phyloP scores from a whole-genome alignment of 2,329 filamentous ascomycete species.

The Venturia carpophila region DNA sequence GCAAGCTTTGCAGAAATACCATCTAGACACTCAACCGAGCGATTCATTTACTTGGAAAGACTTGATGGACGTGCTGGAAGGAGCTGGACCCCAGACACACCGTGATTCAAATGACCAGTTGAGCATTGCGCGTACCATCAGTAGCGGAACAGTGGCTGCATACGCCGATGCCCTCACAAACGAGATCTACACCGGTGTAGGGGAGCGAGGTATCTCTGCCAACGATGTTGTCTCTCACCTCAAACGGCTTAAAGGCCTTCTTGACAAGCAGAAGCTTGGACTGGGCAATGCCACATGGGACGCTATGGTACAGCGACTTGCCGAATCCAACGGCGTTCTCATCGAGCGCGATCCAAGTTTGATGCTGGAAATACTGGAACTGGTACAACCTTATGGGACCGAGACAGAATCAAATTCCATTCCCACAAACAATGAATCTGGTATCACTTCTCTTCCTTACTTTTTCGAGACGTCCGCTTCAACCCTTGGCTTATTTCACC shows the following conservation, averaged over 20 bases:
- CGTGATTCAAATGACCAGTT: neutral
- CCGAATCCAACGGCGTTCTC: conserved; percentile 41
- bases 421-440: conserved; percentile 22
- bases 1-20: conserved; percentile 1
- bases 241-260: conserved; percentile 31
- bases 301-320: conserved; percentile 41
- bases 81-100: conserved; percentile 9
- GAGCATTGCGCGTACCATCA: conserved; percentile 42
- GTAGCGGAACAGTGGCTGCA: conserved; percentile 49
- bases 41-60: conserved; percentile 8
- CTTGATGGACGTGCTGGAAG: conserved; percentile 10
- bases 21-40: neutral
- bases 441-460: conserved; percentile 29
- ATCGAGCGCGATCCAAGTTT: conserved; percentile 39
- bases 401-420: conserved; percentile 34
- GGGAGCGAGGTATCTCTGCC: conserved; percentile 31
- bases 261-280: conserved; percentile 32
- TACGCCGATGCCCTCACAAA: conserved; percentile 47
- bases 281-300: conserved; percentile 39
- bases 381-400: conserved; percentile 36
- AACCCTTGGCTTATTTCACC: conserved; percentile 37
- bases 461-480: conserved; percentile 39
- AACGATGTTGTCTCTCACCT: conserved; percentile 30
- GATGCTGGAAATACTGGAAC: conserved; percentile 33
- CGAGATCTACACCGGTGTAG: conserved; percentile 37